Evolutionary conservation across 352 stramenopile genomes (phyloP), one percentile per base, ranked within the genome.

Genomic region (Phytophthora tentaculata): DNA sequence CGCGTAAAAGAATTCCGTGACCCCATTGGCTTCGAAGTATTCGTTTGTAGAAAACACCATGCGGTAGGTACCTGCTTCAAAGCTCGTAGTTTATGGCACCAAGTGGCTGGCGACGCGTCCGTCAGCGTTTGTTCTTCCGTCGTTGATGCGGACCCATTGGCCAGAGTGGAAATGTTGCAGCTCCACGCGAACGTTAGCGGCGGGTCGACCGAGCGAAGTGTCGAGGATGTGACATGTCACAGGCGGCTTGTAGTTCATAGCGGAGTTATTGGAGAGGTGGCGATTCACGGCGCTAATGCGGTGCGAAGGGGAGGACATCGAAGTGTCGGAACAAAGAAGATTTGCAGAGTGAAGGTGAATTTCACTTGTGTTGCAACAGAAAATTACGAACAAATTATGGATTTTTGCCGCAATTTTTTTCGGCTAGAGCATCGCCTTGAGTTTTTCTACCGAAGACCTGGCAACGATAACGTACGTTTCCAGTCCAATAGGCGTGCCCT

Each of bases 211-310:
- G 8, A 76, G 77, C 37, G 88, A 82, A 16, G 91, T 97, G 76
- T 97, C 89, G 28, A 97, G 78, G 48, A 97, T 84, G 64, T 97
- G 91, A 28, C 89, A 95, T 26, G 91, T 97, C 52, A 97, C 79
- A 20, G 83, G 84, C 5, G 86, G 85, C 50, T 78, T 77, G 77
- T 88, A 84, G 43, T 57, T 57, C 88, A 76, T 73, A 14, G 54
- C 9, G 22, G 61, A 37, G 12, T 53, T 53, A n/a, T 5, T 20
- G 3, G 47, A 72, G 35, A 76, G 37, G 22, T 76, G 73, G 51
- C 62, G 57, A 1, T 66, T 60, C 20, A 76, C 35, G 7, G 55
- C 32, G 43, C 53, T n/a, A n/a, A 76, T 28, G 5, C 64, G 59
- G 51, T 49, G 60, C 14, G 61, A 74, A 6, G 55, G 19, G 9